Conservation (phyloP, 805 yeast genomes). For the Hanseniaspora clermontiae region DNA sequence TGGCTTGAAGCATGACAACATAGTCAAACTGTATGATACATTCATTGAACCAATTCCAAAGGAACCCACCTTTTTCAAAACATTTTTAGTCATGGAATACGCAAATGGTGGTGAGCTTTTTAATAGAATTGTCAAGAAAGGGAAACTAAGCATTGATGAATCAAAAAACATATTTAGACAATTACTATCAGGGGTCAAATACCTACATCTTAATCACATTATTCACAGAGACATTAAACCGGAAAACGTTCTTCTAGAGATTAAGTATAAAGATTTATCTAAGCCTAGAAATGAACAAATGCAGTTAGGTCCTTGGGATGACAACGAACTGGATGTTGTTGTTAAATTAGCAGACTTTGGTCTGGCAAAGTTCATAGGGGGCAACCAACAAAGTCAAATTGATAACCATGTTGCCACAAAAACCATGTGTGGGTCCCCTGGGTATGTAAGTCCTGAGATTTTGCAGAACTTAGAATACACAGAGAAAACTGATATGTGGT, state of each 20-base stretch:
- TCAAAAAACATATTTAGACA: slow-evolving; percentile 53
- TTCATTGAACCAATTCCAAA: slow-evolving; percentile 44
- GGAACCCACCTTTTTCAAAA: slow-evolving; percentile 26
- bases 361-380: slow-evolving; percentile 44
- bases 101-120: slow-evolving; percentile 66
- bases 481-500: slow-evolving; percentile 70
- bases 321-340: slow-evolving; percentile 44
- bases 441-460: slow-evolving; percentile 78
- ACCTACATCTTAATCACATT: slow-evolving; percentile 54
- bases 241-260: slow-evolving; percentile 49
- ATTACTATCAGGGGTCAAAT: slow-evolving; percentile 50
- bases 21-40: slow-evolving; percentile 50
- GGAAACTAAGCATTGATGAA: slow-evolving; percentile 48
- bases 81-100: slow-evolving; percentile 57
- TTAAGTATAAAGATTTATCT: slow-evolving; percentile 31
- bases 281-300: slow-evolving; percentile 18
- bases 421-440: slow-evolving; percentile 77
- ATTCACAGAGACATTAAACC: slow-evolving; percentile 74
- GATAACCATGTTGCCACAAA: slow-evolving; percentile 54
- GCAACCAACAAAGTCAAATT: not conserved
- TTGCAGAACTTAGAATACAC: slow-evolving; percentile 44
- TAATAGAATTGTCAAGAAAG: slow-evolving; percentile 56
- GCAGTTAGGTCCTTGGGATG: slow-evolving; percentile 33
- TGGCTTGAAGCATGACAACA: slow-evolving; percentile 56
- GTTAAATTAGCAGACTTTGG: slow-evolving; percentile 84